A percentile compares a stretch with the other conserved stretches of the same genome.
phyloP scores from a whole-genome alignment of 176 grass and related monocot genomes.

The Avena eriantha region DNA sequence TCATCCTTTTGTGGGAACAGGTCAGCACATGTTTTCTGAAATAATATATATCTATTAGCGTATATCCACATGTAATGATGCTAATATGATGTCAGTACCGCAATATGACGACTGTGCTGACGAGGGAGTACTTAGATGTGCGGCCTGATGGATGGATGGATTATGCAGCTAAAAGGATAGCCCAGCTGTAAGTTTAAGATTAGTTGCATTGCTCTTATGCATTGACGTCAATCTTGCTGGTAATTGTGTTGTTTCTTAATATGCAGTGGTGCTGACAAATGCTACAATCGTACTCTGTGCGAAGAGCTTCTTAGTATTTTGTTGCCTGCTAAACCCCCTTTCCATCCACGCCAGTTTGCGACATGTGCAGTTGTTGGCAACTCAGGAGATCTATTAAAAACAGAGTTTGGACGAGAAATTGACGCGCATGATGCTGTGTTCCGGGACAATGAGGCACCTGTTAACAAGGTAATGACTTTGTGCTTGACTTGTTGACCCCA shows the following conservation, averaged over 20 bases:
- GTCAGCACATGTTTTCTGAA: slow-evolving; percentile 49
- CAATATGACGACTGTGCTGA: slow-evolving; percentile 96
- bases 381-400: slow-evolving; percentile 95
- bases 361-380: slow-evolving; percentile 97
- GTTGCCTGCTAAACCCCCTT: slow-evolving; percentile 89
- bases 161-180: slow-evolving; percentile 93
- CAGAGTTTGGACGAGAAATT: slow-evolving; percentile 95
- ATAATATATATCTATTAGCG: slow-evolving; percentile 16
- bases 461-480: slow-evolving; percentile 71
- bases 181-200: slow-evolving; percentile 79
- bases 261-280: slow-evolving; percentile 85
- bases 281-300: slow-evolving; percentile 89
- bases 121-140: slow-evolving; percentile 97
- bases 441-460: slow-evolving; percentile 98
- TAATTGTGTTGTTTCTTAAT: slow-evolving; percentile 33
- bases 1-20: slow-evolving; percentile 93
- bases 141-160: slow-evolving; percentile 92
- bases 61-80: slow-evolving; percentile 37
- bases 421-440: slow-evolving; percentile 96
- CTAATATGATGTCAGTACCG: slow-evolving; percentile 68
- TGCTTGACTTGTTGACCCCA: background rate
- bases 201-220: slow-evolving; percentile 16
- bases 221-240: background rate
- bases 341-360: slow-evolving; percentile 85
- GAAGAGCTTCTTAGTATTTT: slow-evolving; percentile 91